These are phyloP conservation scores for Przewalskia tangutica DNA, from an alignment of 257 asterid species.

Conservation along the genomic window DNA sequence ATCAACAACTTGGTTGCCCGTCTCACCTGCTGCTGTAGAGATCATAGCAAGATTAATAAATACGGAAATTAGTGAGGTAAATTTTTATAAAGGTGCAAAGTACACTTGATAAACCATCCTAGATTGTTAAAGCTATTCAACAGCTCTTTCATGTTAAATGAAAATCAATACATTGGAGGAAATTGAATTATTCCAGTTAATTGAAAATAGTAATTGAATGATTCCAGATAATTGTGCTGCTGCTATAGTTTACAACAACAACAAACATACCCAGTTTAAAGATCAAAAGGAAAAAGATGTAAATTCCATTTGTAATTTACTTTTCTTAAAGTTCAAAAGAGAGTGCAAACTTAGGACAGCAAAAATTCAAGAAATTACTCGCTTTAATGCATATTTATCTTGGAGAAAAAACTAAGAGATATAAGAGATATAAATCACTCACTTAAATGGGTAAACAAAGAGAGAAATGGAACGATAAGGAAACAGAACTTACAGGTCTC, in stretches of 20 bases:
- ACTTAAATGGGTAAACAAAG: background rate
- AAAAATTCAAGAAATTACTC: background rate
- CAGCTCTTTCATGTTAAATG: background rate
- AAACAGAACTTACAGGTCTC: slow-evolving; percentile 31
- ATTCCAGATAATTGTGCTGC: background rate
- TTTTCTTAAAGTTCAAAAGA: background rate
- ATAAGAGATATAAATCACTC: background rate
- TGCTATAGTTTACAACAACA: background rate
- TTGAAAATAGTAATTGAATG: background rate
- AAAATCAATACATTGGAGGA: background rate
- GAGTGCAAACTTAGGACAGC: background rate
- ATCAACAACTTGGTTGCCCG: slow-evolving; percentile 12
- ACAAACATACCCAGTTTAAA: background rate
- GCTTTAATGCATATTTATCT: background rate
- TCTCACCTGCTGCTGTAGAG: slow-evolving; percentile 17
- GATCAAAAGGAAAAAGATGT: background rate
- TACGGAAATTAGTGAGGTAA: background rate
- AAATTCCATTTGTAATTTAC: background rate
- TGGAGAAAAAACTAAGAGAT: background rate
- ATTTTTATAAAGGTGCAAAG: background rate
- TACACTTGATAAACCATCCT: background rate
- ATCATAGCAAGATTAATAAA: slow-evolving; percentile 17
- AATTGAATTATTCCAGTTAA: background rate
- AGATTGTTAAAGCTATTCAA: background rate
- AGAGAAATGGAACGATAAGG: background rate